These are phyloP conservation scores for Eimeria necatrix DNA, from an alignment of 169 alveolate genomes.

Conservation along the genomic window DNA sequence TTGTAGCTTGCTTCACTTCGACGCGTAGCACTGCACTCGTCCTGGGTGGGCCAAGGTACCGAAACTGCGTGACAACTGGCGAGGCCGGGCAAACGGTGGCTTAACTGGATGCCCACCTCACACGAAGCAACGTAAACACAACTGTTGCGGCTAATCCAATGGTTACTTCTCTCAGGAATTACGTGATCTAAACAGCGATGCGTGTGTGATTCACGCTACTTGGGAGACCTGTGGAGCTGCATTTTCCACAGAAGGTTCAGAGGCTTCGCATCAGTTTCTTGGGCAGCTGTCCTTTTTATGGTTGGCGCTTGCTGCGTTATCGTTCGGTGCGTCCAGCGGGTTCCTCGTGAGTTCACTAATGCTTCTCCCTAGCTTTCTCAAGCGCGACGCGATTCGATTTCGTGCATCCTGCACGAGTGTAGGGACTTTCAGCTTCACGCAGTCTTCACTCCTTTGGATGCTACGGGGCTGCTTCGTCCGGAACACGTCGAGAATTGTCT, in stretches of 20 bases:
- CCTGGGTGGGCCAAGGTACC: not conserved
- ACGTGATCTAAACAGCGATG: not conserved
- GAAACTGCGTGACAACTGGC: no score
- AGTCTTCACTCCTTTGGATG: slow-evolving; percentile 57
- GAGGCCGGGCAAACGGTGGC: not conserved
- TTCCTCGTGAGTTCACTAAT: slow-evolving; percentile 41
- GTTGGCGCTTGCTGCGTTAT: not conserved
- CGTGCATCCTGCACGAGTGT: slow-evolving; percentile 49
- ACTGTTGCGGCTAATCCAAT: not conserved
- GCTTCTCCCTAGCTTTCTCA: slow-evolving; percentile 55
- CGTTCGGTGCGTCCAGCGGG: slow-evolving; percentile 14
- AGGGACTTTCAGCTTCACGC: slow-evolving; percentile 57
- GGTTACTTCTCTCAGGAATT: not conserved
- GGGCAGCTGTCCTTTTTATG: not conserved
- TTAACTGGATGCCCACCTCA: not conserved
- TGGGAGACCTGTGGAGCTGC: slow-evolving; percentile 14
- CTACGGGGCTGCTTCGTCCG: slow-evolving; percentile 69
- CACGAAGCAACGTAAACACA: no score
- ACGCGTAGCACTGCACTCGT: not conserved
- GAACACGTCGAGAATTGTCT: slow-evolving; percentile 76
- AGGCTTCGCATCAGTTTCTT: not conserved
- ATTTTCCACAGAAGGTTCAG: not conserved
- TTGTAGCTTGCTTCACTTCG: not conserved
- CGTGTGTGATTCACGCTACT: not conserved
- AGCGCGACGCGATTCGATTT: slow-evolving; percentile 50